phyloP scores from a whole-genome alignment of 768 basidiomycete genomes.

The Mycena crocata region DNA sequence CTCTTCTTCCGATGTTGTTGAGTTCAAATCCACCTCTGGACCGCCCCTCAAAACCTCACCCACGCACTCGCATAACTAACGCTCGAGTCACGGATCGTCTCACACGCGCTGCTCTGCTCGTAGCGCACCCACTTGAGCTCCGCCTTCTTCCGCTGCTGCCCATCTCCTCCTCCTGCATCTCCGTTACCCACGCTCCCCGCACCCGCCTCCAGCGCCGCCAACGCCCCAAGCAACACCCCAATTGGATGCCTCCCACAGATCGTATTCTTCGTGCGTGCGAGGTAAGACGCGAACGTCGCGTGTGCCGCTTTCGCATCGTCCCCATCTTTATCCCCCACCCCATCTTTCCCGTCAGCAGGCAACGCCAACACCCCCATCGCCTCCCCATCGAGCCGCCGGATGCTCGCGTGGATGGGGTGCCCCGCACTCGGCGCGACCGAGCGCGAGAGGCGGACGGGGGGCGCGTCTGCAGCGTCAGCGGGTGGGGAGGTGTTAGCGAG shows the following conservation, averaged over 20 bases:
- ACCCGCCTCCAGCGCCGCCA: constrained; percentile 70
- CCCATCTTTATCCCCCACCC: too few relatives aligned
- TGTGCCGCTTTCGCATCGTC: too few relatives aligned
- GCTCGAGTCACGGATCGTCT: constrained; percentile 79
- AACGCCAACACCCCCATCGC: constrained; percentile 81
- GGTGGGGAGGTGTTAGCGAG: too few relatives aligned
- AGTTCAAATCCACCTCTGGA: too few relatives aligned
- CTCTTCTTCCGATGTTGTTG: too few relatives aligned
- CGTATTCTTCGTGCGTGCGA: constrained; percentile 86
- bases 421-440: constrained; percentile 49
- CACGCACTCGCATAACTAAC: constrained; percentile 98
- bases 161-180: too few relatives aligned
- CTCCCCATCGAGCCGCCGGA: constrained; percentile 86
- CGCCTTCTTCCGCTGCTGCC: constrained; percentile 39
- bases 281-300: constrained; percentile 71
- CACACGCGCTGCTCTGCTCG: constrained; percentile 89
- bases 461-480: too few relatives aligned
- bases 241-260: constrained; percentile 98
- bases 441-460: constrained; percentile 64
- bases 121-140: constrained; percentile 88
- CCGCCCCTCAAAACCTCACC: too few relatives aligned
- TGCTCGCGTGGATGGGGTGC: constrained; percentile 86
- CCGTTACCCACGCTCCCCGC: too few relatives aligned
- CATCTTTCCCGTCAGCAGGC: too few relatives aligned
- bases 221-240: constrained; percentile 86